phyloP scores from a whole-genome alignment of 1,139 yeast genomes.

The Candida gigantensis region DNA sequence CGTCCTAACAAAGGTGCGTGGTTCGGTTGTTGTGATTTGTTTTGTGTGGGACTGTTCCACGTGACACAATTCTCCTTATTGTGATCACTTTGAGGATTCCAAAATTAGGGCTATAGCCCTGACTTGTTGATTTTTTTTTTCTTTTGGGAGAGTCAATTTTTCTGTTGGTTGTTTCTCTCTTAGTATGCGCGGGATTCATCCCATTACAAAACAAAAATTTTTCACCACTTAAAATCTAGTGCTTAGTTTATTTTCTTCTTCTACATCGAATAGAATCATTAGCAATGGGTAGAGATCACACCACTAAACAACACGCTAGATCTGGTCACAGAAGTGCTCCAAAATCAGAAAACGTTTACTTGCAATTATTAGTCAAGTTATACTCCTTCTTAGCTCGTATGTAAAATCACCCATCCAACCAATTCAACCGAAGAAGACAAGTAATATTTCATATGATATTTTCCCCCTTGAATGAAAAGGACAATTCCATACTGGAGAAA shows the following conservation, averaged over 20 bases:
- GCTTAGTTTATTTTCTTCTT: constrained; percentile 1
- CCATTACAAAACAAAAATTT: constrained; percentile 5
- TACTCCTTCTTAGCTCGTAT: constrained; percentile 99
- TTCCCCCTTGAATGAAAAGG: neutral
- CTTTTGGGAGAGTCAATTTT: no score
- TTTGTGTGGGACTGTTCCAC: neutral
- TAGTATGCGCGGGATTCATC: neutral
- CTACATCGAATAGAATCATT: constrained; percentile 7
- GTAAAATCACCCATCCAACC: constrained; percentile 34
- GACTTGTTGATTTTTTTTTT: neutral
- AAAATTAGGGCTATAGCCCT: constrained; percentile 6
- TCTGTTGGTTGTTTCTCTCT: constrained; percentile 1
- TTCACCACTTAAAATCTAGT: constrained; percentile 1
- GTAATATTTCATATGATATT: constrained; percentile 2
- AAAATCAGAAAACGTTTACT: constrained; percentile 98
- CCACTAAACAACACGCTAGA: constrained; percentile 93
- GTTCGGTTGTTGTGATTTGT: neutral
- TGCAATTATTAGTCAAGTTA: constrained; percentile 94
- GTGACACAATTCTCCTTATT: no score
- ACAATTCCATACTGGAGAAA: constrained; percentile 1
- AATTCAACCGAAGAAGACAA: constrained; percentile 9
- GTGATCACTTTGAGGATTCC: no score
- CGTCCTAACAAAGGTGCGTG: neutral
- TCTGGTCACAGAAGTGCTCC: constrained; percentile 98
- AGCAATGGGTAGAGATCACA: constrained; percentile 96